Evolutionary conservation across 2,329 filamentous ascomycete genomes (phyloP).

Genomic region (Fusarium xyrophilum): DNA sequence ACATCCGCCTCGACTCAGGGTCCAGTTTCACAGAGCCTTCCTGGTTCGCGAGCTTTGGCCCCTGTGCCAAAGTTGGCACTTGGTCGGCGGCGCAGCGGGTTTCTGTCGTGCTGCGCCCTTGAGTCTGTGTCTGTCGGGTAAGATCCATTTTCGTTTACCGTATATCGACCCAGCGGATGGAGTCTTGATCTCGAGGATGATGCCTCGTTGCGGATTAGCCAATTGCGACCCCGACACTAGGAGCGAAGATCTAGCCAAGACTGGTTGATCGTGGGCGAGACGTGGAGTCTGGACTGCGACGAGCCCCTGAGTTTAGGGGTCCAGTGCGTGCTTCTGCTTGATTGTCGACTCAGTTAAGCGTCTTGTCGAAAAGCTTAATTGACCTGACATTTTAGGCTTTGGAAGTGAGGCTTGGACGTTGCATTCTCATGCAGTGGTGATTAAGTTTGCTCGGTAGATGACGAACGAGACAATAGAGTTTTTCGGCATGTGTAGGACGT

Average conservation of each 20-base stretch:
- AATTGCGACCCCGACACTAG: background rate
- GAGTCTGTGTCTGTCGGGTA: background rate
- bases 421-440: background rate
- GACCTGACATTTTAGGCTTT: background rate
- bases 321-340: background rate
- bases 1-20: constrained; percentile 2
- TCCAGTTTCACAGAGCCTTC: background rate
- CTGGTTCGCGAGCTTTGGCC: background rate
- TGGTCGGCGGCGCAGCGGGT: background rate
- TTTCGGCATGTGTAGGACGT: background rate
- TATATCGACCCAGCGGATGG: constrained; percentile 13
- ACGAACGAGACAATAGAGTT: rapidly evolving
- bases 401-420: background rate
- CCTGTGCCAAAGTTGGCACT: background rate
- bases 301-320: constrained; percentile 9
- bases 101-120: background rate
- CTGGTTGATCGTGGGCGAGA: background rate
- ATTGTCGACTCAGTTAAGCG: background rate
- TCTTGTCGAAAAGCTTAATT: background rate
- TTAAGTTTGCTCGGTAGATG: background rate
- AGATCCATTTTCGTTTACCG: constrained; percentile 30
- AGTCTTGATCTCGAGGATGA: constrained; percentile 10
- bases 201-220: constrained; percentile 6
- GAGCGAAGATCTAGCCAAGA: background rate
- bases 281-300: background rate